Evolutionary conservation across 139 green algal genomes (phyloP).

Genomic region (Tetraselmis chui): DNA sequence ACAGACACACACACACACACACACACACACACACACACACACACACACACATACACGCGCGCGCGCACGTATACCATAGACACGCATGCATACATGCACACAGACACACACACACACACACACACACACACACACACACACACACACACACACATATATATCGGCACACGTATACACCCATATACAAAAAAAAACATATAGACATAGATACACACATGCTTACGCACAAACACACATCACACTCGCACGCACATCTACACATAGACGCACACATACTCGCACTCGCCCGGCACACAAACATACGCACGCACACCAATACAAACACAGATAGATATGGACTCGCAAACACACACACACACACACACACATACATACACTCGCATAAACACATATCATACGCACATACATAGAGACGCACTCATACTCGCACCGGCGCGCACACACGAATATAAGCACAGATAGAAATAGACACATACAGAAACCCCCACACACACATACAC

Average conservation of each 20-base stretch:
- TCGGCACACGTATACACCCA: not conserved
- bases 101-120: not conserved
- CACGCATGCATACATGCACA: not conserved
- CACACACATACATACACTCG: not conserved
- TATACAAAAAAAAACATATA: not conserved
- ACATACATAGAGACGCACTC: not conserved
- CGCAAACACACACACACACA: not conserved
- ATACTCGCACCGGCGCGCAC: not conserved
- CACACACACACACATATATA: not conserved
- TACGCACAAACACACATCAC: not conserved
- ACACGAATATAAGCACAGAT: too few species aligned
- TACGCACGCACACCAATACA: not conserved
- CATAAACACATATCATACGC: not conserved
- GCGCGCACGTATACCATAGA: not conserved
- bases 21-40: not conserved
- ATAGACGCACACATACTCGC: not conserved
- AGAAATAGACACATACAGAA: not conserved
- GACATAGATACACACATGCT: not conserved
- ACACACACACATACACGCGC: not conserved
- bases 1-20: not conserved
- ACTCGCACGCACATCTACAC: not conserved
- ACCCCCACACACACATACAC: not conserved
- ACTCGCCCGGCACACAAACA: too few species aligned
- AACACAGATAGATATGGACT: not conserved
- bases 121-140: not conserved